Conservation (phyloP, 805 yeast genomes). For the Kazachstania bromeliacearum region DNA sequence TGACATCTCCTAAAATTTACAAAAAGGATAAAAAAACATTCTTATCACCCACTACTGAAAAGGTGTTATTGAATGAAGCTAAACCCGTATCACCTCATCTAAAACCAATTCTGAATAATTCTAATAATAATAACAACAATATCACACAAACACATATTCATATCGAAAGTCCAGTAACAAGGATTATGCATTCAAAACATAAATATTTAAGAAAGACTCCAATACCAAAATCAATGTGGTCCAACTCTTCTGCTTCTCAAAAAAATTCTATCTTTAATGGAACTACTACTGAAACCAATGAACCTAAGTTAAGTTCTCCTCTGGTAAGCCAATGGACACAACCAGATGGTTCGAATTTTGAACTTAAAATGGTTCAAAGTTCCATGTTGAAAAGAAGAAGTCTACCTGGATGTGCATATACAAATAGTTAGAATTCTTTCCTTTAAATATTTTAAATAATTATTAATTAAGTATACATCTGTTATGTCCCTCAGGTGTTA, state of each 20-base stretch:
- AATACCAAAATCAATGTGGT: conserved; percentile 6
- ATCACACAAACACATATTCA: conserved; percentile 5
- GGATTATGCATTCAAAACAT: conserved; percentile 5
- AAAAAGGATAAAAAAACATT: too few relatives aligned
- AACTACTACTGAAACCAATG: not conserved
- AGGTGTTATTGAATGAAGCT: too few relatives aligned
- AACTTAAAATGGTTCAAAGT: conserved; percentile 19
- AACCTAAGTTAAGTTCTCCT: not conserved
- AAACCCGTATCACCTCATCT: not conserved
- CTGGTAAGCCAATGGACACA: not conserved
- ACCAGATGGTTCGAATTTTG: conserved; percentile 7
- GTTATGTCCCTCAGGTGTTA: too few relatives aligned
- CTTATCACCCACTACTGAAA: too few relatives aligned
- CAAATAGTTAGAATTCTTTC: too few relatives aligned
- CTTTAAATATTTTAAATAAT: too few relatives aligned
- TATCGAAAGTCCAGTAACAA: conserved; percentile 7
- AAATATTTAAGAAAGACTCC: conserved; percentile 9
- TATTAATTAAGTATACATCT: too few relatives aligned
- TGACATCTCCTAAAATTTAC: too few relatives aligned
- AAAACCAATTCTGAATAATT: conserved; percentile 3
- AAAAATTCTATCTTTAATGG: conserved; percentile 1
- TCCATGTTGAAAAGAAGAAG: conserved; percentile 24
- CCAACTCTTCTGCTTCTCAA: not conserved
- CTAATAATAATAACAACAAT: not conserved
- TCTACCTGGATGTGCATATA: conserved; percentile 5